Evolutionary conservation across 2,329 filamentous ascomycete genomes (phyloP).

Genomic region (Trichophyton verrucosum): DNA sequence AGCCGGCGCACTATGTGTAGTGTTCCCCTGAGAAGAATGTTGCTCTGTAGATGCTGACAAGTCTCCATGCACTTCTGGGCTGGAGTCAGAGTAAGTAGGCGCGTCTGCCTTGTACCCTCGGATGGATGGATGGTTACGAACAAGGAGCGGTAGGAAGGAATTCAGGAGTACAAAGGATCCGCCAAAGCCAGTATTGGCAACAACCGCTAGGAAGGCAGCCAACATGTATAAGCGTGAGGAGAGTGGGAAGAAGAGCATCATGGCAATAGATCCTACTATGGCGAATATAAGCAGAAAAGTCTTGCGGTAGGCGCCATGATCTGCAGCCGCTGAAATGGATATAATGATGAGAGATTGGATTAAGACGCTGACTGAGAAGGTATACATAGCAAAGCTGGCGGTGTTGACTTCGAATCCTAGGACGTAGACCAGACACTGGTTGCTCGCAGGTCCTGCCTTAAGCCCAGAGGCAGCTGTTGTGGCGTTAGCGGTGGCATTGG

Average conservation of each 20-base stretch:
- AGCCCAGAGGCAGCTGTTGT: constrained; percentile 12
- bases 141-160: constrained; percentile 82
- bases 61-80: neutral
- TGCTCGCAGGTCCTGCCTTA: constrained; percentile 23
- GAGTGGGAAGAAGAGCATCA: constrained; percentile 79
- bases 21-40: neutral
- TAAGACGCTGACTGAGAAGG: constrained; percentile 83
- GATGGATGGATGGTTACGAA: constrained; percentile 63
- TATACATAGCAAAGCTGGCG: constrained; percentile 47
- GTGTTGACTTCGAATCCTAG: constrained; percentile 73
- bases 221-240: constrained; percentile 64
- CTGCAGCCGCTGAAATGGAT: constrained; percentile 89
- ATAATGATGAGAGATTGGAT: constrained; percentile 84
- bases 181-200: constrained; percentile 88
- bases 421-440: constrained; percentile 71
- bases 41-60: neutral
- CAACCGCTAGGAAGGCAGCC: constrained; percentile 69
- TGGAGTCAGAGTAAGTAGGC: constrained; percentile 1
- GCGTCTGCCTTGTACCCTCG: constrained; percentile 19
- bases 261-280: constrained; percentile 63
- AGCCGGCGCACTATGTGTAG: constrained; percentile 20
- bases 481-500: constrained; percentile 3
- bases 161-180: constrained; percentile 92
- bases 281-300: constrained; percentile 76
- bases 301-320: constrained; percentile 88